Conservation (phyloP, 1,284 basidiomycete species). For the Fereydounia khargensis region DNA sequence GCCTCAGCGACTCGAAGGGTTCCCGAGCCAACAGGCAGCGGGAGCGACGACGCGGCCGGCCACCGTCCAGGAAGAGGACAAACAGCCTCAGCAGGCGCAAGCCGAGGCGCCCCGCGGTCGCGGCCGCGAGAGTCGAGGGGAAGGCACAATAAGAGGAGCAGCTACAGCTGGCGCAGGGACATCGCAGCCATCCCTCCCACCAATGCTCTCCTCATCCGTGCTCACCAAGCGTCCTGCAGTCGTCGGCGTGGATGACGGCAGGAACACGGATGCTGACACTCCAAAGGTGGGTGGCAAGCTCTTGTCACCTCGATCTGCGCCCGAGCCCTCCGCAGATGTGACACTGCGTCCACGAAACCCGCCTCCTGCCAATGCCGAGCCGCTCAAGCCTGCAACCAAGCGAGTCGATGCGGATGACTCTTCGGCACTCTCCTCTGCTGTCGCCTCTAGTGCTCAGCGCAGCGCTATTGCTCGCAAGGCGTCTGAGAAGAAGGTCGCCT, state of each 20-base stretch:
- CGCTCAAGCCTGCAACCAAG: conserved; percentile 30
- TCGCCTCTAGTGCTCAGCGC: not conserved
- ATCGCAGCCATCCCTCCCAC: conserved; percentile 2
- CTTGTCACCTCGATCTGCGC: conserved; percentile 18
- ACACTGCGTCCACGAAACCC: conserved; percentile 33
- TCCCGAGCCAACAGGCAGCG: conserved; percentile 7
- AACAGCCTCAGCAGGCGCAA: not conserved
- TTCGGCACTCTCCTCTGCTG: not conserved
- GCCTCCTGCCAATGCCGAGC: conserved; percentile 27
- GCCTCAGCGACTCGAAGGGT: conserved; percentile 13
- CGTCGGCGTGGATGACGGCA: conserved; percentile 27
- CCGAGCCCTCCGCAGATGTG: conserved; percentile 37
- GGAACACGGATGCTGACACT: conserved; percentile 22
- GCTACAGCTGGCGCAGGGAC: conserved; percentile 3
- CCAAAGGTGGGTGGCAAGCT: conserved; percentile 31
- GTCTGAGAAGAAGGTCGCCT: conserved; percentile 41
- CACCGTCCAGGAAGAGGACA: not conserved
- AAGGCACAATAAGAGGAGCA: conserved; percentile 1
- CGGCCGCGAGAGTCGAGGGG: not conserved
- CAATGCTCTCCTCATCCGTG: conserved; percentile 21
- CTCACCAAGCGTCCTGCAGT: conserved; percentile 21
- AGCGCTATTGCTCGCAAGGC: not conserved
- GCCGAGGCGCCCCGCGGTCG: not conserved
- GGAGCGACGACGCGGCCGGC: not conserved
- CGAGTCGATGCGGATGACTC: not conserved